phyloP scores from a whole-genome alignment of 106 monocot genomes.

The Iris macrosiphon region DNA sequence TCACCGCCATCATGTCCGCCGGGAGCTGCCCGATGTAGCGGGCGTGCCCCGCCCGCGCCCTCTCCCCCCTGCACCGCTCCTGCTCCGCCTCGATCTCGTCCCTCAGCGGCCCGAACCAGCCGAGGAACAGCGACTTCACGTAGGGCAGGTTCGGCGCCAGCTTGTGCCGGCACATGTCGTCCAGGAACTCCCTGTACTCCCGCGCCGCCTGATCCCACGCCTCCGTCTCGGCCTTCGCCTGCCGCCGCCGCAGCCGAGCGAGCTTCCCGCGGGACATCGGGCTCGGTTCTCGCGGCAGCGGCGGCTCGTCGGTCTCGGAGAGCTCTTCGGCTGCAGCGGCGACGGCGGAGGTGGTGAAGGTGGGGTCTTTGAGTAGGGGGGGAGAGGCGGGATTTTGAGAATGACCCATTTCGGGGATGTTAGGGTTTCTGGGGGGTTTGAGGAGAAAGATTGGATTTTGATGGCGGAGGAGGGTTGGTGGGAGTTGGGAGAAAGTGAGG shows the following conservation, averaged over 20 bases:
- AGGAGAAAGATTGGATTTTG: constrained; percentile 1
- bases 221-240: constrained; percentile 78
- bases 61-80: constrained; percentile 23
- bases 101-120: constrained; percentile 86
- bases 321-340: neutral
- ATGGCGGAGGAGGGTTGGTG: too few species aligned
- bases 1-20: constrained; percentile 89
- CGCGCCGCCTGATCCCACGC: constrained; percentile 87
- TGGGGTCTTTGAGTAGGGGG: too few species aligned
- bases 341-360: too few species aligned
- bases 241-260: constrained; percentile 32
- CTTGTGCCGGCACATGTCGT: constrained; percentile 81
- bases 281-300: neutral
- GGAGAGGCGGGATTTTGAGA: too few species aligned
- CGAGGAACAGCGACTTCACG: constrained; percentile 75
- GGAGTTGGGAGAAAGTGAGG: too few species aligned
- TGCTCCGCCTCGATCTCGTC: constrained; percentile 55
- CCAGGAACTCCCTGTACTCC: constrained; percentile 75
- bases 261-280: constrained; percentile 36
- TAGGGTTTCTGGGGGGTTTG: too few species aligned
- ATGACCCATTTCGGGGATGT: too few species aligned
- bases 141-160: constrained; percentile 83
- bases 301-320: neutral
- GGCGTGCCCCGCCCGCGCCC: constrained; percentile 20
- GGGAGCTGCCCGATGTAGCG: constrained; percentile 46